Percentiles rank a stretch among this genome's conserved stretches.
These are phyloP conservation scores for Cystobasidium ongulense DNA, from an alignment of 768 basidiomycete species.

Conservation along the genomic window DNA sequence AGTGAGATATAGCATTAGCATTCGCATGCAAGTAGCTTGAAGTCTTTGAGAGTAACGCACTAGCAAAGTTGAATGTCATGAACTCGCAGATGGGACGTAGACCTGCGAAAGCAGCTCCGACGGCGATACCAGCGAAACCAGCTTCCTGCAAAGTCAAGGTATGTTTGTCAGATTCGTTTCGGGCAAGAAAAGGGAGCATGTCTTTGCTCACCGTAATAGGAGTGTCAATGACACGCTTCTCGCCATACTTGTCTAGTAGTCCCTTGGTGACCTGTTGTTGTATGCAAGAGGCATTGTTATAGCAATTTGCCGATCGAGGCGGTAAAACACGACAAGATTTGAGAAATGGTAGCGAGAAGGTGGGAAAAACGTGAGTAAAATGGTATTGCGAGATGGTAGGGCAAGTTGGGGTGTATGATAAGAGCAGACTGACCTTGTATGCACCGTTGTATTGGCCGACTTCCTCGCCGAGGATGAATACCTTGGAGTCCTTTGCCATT, in stretches of 20 bases:
- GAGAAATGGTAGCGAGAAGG: background rate
- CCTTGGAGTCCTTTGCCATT: conserved; percentile 89
- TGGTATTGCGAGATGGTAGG: background rate
- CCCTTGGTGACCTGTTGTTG: conserved; percentile 80
- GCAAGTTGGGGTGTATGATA: background rate
- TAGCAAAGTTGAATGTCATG: conserved; percentile 99
- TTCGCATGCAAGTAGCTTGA: background rate
- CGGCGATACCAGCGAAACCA: conserved; percentile 95
- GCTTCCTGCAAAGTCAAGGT: conserved; percentile 54
- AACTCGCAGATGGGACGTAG: conserved; percentile 97
- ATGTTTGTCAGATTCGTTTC: background rate
- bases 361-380: background rate
- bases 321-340: background rate
- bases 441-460: conserved; percentile 80
- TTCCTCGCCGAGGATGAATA: conserved; percentile 93
- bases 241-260: conserved; percentile 96
- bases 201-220: conserved; percentile 54
- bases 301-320: conserved; percentile 11
- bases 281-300: conserved; percentile 12
- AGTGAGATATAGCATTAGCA: background rate
- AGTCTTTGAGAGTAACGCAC: conserved; percentile 44
- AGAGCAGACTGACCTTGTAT: conserved; percentile 11
- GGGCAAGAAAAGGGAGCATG: background rate
- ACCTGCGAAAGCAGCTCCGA: conserved; percentile 88
- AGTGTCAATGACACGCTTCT: conserved; percentile 94